Base-by-base conservation (phyloP, 108 stramenopile genomes). In the Epithemia pelagica region DNA sequence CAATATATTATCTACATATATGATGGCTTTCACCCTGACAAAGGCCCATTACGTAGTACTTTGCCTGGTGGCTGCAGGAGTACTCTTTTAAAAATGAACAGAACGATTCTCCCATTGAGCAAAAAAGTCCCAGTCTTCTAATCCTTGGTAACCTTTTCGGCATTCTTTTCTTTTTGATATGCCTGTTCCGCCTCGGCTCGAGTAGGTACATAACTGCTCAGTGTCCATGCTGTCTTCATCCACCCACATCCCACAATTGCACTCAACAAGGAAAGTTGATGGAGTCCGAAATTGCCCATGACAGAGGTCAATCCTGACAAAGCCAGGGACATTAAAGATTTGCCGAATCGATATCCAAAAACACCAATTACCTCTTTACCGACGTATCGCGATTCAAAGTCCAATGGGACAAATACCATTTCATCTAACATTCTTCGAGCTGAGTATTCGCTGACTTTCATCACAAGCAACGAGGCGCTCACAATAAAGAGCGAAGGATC, bases 341-440 rank as follows among this genome's bases (percentile, higher is more conserved):
- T 94, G 26, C 90, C 93, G 32, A 94, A 83, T 37, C 93, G 77
- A 68, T 94, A 88, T 1, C 86, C 93, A 71, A 94, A 89, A 0
- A 94, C 89, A 15, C 87, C 90, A 61, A 94, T 89, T 0, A 94
- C 73, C 68, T 94, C 92, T 67, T 94, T 94, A 19, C 90, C 93
- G 20, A 91, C 58, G 67, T 84, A 95, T 33, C 93, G 82, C 54
- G 73, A 75, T 60, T 95, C 88, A 73, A 84, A 91, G 74, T 94
- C 89, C 52, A 94, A 74, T 18, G 93, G 89, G 1, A 92, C 87
- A 61, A 85, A 88, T 7, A 88, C 88, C 91, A 93, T 90, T 70
- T 93, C 91, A 68, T 93, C 91, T 55, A 93, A 68, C 88, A 93
- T 86, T 32, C 91, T 32, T 59, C 91, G 68, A 20, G 84, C 85